Conservation (phyloP, 768 basidiomycete species). For the Termitomyces sp. region DNA sequence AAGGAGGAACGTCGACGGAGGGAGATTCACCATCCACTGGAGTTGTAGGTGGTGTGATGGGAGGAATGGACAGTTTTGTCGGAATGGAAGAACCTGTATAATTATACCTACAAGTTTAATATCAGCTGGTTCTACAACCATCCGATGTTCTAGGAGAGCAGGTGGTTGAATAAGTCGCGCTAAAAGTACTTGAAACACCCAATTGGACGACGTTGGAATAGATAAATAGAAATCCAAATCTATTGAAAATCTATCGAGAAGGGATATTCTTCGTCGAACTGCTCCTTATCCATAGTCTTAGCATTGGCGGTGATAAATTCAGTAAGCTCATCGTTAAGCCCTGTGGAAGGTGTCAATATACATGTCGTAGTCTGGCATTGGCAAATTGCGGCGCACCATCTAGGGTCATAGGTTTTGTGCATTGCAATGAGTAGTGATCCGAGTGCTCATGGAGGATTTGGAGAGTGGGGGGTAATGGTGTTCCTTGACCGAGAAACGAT, state of each 20-base stretch:
- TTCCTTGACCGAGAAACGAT: neutral
- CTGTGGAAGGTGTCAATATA: neutral
- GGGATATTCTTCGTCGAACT: conserved; percentile 11
- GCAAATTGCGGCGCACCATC: neutral
- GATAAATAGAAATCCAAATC: neutral
- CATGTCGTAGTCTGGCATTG: neutral
- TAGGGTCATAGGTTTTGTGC: conserved; percentile 10
- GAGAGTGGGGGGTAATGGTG: conserved; percentile 6
- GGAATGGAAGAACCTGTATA: conserved; percentile 45
- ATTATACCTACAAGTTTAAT: neutral
- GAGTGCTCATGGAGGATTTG: conserved; percentile 13
- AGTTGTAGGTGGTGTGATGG: conserved; percentile 29
- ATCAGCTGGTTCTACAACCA: too few relatives aligned
- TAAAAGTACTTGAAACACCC: neutral
- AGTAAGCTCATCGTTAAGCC: conserved; percentile 11
- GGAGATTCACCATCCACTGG: conserved; percentile 18
- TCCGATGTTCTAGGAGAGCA: too few relatives aligned
- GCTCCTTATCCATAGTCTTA: conserved; percentile 13
- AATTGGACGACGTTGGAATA: neutral
- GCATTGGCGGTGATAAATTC: conserved; percentile 4
- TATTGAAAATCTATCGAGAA: conserved; percentile 4
- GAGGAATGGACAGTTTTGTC: conserved; percentile 40
- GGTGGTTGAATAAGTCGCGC: neutral
- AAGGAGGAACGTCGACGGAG: conserved; percentile 19
- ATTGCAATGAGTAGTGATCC: conserved; percentile 13